Evolutionary conservation across 192 early-diverging fungal species (phyloP), one percentile per base, ranked within the genome.

Genomic region (Physocladia obscura): DNA sequence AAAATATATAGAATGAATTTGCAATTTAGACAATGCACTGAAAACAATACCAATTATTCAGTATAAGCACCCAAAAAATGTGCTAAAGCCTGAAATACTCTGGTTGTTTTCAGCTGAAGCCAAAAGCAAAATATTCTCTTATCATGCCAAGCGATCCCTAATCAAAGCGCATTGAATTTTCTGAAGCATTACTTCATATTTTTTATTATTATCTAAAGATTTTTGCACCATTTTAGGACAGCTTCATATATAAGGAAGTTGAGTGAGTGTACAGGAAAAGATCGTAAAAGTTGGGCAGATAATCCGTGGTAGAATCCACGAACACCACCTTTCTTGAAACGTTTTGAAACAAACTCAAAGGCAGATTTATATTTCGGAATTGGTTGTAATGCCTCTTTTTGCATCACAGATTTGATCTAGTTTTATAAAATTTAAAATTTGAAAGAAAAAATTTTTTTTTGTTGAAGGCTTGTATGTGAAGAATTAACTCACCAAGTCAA

Each of bases 351-450:
- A 50, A 85, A 79, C 34, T 77, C 57, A 19, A 21, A 17, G 4
- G 77, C 69, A 21, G 52, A 55, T 0, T 13, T 36, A 59, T 72
- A 83, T 60, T 80, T 79, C 1, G 81, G 81, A 27, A 63, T 67
- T n/a, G 40, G 57, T 21, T 75, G 67, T 48, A 85, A 50, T 0
- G 79, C 84, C 71, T 85, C 80, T 22, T 72, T 69, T 54, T 85
- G 84, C 27, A 85, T 68, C 19, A 81, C 75, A 38, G 80, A 82
- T 64, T 85, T 85, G 48, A 77, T 74, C 69, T 48, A 64, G 70
- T n/a, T n/a, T n/a, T n/a, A n/a, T n/a, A n/a, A n/a, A n/a, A 83
- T 60, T 80, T 79, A 0, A 79, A 79, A 27, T 57, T 67, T n/a
- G 40, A 51, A 15, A 73, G 67, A 49, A 85, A 50, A 0, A 77